A percentile compares a stretch with the other conserved stretches of the same genome.
phyloP scores from a whole-genome alignment of 2,329 filamentous ascomycete species.

The Colletotrichum cereale region DNA sequence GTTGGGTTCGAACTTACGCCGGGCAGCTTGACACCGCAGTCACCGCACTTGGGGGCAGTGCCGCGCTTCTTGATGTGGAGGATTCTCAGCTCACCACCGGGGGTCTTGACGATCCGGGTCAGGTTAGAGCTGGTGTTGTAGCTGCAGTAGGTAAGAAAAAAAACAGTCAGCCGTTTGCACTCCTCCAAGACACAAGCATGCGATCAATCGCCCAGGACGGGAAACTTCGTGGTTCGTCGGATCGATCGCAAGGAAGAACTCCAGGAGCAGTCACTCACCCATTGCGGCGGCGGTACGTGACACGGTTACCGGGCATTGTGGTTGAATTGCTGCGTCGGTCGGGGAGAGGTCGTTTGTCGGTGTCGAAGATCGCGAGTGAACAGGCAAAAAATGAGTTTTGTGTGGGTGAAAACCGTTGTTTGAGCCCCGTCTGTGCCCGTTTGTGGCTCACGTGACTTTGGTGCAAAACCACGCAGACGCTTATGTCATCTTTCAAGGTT shows the following conservation, averaged over 20 bases:
- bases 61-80: slow-evolving; percentile 99
- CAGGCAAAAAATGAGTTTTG: background rate
- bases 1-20: slow-evolving; percentile 79
- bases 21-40: slow-evolving; percentile 97
- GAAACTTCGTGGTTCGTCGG: slow-evolving; percentile 15
- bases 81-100: slow-evolving; percentile 93
- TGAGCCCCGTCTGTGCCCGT: too few relatives aligned
- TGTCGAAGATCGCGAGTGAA: slow-evolving; percentile 14
- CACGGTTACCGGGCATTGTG: slow-evolving; percentile 71
- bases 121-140: slow-evolving; percentile 99
- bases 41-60: slow-evolving; percentile 98
- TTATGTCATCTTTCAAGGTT: slow-evolving; percentile 30
- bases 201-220: background rate
- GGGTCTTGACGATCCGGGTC: slow-evolving; percentile 95
- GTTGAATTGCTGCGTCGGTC: slow-evolving; percentile 55
- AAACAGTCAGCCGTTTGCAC: slow-evolving; percentile 42
- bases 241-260: slow-evolving; percentile 10
- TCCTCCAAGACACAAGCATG: slow-evolving; percentile 3
- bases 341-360: too few relatives aligned
- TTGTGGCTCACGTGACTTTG: slow-evolving; percentile 29
- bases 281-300: slow-evolving; percentile 82
- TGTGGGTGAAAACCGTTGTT: too few relatives aligned
- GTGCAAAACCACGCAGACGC: background rate
- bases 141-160: slow-evolving; percentile 60
- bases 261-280: slow-evolving; percentile 68